phyloP scores from a whole-genome alignment of 768 basidiomycete genomes.

The Suillus plorans region DNA sequence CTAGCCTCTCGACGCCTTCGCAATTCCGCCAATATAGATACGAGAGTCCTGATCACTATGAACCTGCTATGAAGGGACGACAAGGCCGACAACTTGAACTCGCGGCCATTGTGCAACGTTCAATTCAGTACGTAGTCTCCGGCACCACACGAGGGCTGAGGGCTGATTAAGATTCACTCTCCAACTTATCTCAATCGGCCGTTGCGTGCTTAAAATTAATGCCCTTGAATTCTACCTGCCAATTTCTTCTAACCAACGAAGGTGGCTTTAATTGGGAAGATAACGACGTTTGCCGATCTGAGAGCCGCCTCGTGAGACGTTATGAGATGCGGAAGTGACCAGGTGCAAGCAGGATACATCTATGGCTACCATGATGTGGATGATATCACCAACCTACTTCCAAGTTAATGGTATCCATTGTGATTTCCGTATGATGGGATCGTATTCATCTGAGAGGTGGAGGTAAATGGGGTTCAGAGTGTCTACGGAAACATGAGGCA shows the following conservation, averaged over 20 bases:
- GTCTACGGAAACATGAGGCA: not conserved
- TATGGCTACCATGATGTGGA: not conserved
- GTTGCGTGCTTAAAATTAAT: no score
- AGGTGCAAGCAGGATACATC: not conserved
- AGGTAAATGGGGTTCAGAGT: not conserved
- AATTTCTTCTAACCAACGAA: no score
- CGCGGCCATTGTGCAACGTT: no score
- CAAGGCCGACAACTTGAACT: not conserved
- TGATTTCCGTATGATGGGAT: not conserved
- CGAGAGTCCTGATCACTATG: not conserved
- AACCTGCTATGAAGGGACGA: not conserved
- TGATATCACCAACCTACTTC: not conserved
- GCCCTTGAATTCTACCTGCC: no score
- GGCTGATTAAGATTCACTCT: no score
- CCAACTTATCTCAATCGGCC: no score
- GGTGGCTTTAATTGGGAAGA: not conserved
- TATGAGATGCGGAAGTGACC: not conserved
- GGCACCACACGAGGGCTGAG: no score
- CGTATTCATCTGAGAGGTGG: not conserved
- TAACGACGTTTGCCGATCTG: not conserved
- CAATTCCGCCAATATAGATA: not conserved
- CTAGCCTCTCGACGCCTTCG: no score
- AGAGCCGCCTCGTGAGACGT: not conserved
- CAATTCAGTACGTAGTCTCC: no score
- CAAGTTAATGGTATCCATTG: not conserved